phyloP scores from a whole-genome alignment of 139 green algal species.

The Volvox africanus region DNA sequence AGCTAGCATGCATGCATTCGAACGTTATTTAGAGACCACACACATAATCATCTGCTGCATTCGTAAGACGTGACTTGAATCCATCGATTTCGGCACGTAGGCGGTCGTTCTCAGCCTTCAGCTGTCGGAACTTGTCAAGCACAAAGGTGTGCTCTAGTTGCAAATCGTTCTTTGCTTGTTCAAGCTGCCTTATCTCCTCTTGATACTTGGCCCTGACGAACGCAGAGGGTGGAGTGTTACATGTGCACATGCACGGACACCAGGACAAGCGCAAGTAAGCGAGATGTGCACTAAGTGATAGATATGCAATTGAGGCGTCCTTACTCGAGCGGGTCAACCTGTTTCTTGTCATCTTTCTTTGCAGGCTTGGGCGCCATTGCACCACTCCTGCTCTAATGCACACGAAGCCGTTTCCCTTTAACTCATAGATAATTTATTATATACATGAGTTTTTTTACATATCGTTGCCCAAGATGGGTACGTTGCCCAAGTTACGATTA shows the following conservation, averaged over 20 bases:
- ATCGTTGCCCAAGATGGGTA: too few relatives aligned
- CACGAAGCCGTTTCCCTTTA: background rate
- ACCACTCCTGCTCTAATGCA: background rate
- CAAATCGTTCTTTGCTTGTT: constrained; percentile 60
- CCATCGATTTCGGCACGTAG: constrained; percentile 64
- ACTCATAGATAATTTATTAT: too few relatives aligned
- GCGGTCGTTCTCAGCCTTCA: constrained; percentile 66
- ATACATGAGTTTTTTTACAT: too few relatives aligned
- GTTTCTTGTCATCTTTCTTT: constrained; percentile 68
- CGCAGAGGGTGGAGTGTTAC: background rate
- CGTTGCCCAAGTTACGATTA: too few relatives aligned
- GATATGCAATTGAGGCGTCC: background rate
- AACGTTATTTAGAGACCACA: background rate
- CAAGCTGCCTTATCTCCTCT: constrained; percentile 57
- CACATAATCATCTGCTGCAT: constrained; percentile 76
- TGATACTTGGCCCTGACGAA: constrained; percentile 58
- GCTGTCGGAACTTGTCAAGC: constrained; percentile 69
- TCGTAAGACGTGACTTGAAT: constrained; percentile 60
- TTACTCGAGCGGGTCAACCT: constrained; percentile 55
- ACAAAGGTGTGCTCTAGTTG: constrained; percentile 70
- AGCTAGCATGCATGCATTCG: background rate
- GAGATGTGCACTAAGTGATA: background rate
- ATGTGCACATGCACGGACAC: background rate
- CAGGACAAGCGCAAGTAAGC: background rate
- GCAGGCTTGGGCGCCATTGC: constrained; percentile 18